A percentile compares a stretch with the other conserved stretches of the same genome.
phyloP scores from a whole-genome alignment of 169 alveolate genomes.

The Plasmodium falciparum region DNA sequence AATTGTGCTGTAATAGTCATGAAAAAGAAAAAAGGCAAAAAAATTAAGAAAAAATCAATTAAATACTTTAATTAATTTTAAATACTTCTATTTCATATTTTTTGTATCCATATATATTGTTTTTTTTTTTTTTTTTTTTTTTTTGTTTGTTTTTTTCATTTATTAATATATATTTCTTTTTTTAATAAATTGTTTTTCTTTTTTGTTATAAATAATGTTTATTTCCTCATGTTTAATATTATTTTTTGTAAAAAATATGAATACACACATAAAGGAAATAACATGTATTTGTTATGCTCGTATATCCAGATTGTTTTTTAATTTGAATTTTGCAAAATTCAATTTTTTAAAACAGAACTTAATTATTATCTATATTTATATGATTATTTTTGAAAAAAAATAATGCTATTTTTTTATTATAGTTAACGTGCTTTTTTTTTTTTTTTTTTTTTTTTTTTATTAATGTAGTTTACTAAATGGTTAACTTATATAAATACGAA shows the following conservation, averaged over 20 bases:
- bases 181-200: slow-evolving; percentile 2
- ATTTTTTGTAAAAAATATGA: too few species aligned
- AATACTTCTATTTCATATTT: slow-evolving; percentile 30
- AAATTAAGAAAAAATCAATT: slow-evolving; percentile 27
- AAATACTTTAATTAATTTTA: slow-evolving; percentile 45
- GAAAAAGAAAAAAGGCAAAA: slow-evolving; percentile 69
- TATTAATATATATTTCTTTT: not conserved
- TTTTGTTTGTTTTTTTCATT: too few species aligned
- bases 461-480: too few species aligned
- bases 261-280: too few species aligned
- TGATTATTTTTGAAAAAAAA: too few species aligned
- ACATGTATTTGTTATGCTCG: not conserved
- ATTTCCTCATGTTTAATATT: too few species aligned
- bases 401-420: too few species aligned
- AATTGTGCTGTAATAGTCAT: slow-evolving; percentile 48
- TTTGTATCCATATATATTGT: slow-evolving; percentile 2
- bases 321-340: not conserved
- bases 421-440: too few species aligned
- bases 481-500: too few species aligned
- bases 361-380: too few species aligned
- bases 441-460: too few species aligned
- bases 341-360: too few species aligned
- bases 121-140: slow-evolving; percentile 8
- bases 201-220: not conserved
- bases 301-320: not conserved